Evolutionary conservation across 257 asterid species (phyloP).

Genomic region (Solanum clarkiae): DNA sequence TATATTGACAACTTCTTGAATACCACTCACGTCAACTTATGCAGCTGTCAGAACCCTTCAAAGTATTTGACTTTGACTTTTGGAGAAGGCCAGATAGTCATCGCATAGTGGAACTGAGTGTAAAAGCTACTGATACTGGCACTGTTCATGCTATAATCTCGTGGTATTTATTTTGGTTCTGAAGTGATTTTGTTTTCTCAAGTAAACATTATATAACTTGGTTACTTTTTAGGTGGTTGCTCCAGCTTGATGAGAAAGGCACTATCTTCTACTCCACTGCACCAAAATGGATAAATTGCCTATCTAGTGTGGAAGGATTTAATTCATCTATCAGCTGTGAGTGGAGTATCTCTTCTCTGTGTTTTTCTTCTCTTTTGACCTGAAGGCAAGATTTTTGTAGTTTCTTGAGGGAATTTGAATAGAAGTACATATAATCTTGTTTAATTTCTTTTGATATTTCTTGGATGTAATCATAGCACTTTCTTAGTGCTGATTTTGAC

Average conservation of each 20-base stretch:
- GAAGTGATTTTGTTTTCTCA: constrained; percentile 3
- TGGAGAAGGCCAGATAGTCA: constrained; percentile 85
- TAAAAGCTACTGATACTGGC: constrained; percentile 66
- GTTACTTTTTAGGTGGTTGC: constrained; percentile 72
- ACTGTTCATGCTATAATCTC: constrained; percentile 86
- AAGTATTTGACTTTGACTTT: constrained; percentile 86
- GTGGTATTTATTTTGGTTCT: constrained; percentile 46
- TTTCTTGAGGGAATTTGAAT: not conserved
- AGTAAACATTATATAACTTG: not conserved
- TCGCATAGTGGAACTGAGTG: constrained; percentile 45
- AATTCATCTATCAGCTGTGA: constrained; percentile 32
- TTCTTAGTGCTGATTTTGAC: not conserved
- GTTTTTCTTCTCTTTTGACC: not conserved
- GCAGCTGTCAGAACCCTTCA: constrained; percentile 92
- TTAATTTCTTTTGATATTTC: not conserved
- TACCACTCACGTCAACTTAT: not conserved
- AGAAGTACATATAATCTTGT: not conserved
- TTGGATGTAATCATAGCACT: not conserved
- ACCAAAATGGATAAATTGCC: constrained; percentile 54
- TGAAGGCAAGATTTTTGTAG: not conserved
- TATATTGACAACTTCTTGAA: not conserved
- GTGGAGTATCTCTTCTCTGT: not conserved
- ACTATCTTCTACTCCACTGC: constrained; percentile 72
- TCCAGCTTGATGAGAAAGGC: constrained; percentile 84
- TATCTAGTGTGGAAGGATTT: constrained; percentile 18